phyloP scores from a whole-genome alignment of 2,329 filamentous ascomycete species.

The Blastomyces percursus region DNA sequence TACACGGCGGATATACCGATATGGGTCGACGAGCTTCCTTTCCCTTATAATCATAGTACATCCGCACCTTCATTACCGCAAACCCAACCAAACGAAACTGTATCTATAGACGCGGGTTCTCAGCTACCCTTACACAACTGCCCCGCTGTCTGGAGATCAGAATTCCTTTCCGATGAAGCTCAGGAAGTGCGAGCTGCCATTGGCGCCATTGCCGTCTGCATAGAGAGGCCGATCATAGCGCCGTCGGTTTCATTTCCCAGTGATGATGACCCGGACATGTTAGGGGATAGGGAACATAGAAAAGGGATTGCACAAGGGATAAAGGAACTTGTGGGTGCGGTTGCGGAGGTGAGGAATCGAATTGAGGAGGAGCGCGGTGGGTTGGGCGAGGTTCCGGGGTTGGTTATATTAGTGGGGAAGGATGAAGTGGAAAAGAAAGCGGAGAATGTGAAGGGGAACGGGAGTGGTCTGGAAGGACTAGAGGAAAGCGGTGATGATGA shows the following conservation, averaged over 20 bases:
- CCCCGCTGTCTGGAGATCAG: slow-evolving; percentile 25
- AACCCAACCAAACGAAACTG: background rate
- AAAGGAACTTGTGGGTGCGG: slow-evolving; percentile 25
- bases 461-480: slow-evolving; percentile 11
- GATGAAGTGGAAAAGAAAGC: slow-evolving; percentile 3
- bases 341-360: slow-evolving; percentile 29
- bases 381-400: slow-evolving; percentile 27
- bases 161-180: slow-evolving; percentile 34
- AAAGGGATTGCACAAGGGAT: slow-evolving; percentile 20
- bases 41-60: slow-evolving; percentile 5
- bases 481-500: slow-evolving; percentile 11
- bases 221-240: slow-evolving; percentile 20
- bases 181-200: slow-evolving; percentile 36
- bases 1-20: slow-evolving; percentile 35
- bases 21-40: slow-evolving; percentile 38
- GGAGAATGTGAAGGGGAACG: background rate
- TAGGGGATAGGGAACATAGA: slow-evolving; percentile 3
- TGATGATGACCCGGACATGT: slow-evolving; percentile 1
- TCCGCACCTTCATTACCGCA: background rate
- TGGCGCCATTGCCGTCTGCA: slow-evolving; percentile 32
- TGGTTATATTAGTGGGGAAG: slow-evolving; percentile 27
- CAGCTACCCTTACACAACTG: slow-evolving; percentile 9
- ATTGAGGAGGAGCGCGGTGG: slow-evolving; percentile 35
- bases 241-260: slow-evolving; percentile 2
- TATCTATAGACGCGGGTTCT: background rate